A percentile compares a stretch with the other conserved stretches of the same genome.
Conservation (phyloP, 768 basidiomycete species). For the Lactarius akahatsu region DNA sequence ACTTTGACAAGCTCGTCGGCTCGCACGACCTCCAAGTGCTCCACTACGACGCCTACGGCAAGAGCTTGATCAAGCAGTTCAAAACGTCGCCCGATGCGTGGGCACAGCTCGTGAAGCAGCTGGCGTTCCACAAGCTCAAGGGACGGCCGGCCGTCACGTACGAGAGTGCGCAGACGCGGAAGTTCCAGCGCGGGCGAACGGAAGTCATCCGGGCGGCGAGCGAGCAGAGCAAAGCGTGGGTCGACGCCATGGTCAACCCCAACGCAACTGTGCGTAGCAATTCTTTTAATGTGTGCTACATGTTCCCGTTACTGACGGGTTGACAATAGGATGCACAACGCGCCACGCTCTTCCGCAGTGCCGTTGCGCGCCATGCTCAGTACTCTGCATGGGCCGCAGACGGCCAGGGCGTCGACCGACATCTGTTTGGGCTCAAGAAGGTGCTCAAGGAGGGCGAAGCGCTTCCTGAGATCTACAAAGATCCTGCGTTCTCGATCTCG, state of each 20-base stretch:
- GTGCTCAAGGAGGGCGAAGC: constrained; percentile 70
- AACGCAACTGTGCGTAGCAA: constrained; percentile 44
- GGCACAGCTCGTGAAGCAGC: constrained; percentile 93
- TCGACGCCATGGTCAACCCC: constrained; percentile 80
- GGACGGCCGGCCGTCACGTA: constrained; percentile 78
- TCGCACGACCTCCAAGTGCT: constrained; percentile 64
- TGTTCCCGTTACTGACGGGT: neutral
- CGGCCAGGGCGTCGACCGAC: constrained; percentile 92
- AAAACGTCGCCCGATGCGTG: constrained; percentile 91
- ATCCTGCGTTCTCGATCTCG: constrained; percentile 64
- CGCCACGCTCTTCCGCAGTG: constrained; percentile 66
- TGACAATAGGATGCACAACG: constrained; percentile 51
- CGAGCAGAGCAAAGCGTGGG: constrained; percentile 80
- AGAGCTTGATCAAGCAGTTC: constrained; percentile 77
- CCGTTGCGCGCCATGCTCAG: constrained; percentile 76
- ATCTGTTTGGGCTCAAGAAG: constrained; percentile 91
- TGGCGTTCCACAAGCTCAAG: constrained; percentile 88
- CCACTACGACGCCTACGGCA: constrained; percentile 63
- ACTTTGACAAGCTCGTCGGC: constrained; percentile 74
- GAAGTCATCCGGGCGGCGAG: constrained; percentile 92
- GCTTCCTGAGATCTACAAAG: constrained; percentile 71
- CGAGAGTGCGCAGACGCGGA: constrained; percentile 92
- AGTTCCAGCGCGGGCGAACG: constrained; percentile 86
- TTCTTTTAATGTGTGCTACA: neutral
- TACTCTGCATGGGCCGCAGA: constrained; percentile 92